phyloP scores from a whole-genome alignment of 768 basidiomycete species.

The Vararia minispora region DNA sequence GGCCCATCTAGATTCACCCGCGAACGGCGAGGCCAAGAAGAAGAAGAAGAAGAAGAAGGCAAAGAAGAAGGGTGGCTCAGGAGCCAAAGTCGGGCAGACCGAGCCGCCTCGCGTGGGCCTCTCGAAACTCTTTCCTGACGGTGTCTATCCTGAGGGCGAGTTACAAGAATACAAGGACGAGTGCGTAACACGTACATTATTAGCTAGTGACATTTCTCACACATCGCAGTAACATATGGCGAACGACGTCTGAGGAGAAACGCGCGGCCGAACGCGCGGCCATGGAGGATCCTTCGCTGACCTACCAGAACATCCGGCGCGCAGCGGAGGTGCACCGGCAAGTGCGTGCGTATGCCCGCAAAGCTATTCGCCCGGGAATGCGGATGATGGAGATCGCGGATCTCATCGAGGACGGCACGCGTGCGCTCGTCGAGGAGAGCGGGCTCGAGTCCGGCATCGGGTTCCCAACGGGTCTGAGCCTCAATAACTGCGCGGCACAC shows the following conservation, averaged over 20 bases:
- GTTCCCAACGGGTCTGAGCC: constrained; percentile 90
- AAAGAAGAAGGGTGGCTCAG: constrained; percentile 81
- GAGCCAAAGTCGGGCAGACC: constrained; percentile 67
- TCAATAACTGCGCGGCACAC: constrained; percentile 95
- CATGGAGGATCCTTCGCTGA: constrained; percentile 71
- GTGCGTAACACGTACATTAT: constrained; percentile 36
- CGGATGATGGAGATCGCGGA: constrained; percentile 90
- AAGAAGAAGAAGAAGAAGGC: constrained; percentile 95
- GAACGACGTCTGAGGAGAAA: constrained; percentile 86
- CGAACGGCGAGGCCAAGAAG: constrained; percentile 44
- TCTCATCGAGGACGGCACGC: constrained; percentile 83
- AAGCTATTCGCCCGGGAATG: constrained; percentile 86
- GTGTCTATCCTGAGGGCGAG: constrained; percentile 88
- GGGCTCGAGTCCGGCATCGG: constrained; percentile 82
- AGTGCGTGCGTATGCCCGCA: constrained; percentile 74
- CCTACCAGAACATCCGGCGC: constrained; percentile 82
- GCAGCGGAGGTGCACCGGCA: constrained; percentile 95
- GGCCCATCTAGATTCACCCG: too few relatives aligned
- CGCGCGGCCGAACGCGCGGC: constrained; percentile 69
- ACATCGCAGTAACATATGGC: constrained; percentile 65
- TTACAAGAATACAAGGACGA: constrained; percentile 86
- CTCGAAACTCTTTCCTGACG: constrained; percentile 78
- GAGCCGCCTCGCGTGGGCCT: constrained; percentile 88
- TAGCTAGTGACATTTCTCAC: constrained; percentile 1
- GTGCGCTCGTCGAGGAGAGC: constrained; percentile 86